Evolutionary conservation across 2,329 filamentous ascomycete species (phyloP).

Genomic region (Fusarium mexicanum): DNA sequence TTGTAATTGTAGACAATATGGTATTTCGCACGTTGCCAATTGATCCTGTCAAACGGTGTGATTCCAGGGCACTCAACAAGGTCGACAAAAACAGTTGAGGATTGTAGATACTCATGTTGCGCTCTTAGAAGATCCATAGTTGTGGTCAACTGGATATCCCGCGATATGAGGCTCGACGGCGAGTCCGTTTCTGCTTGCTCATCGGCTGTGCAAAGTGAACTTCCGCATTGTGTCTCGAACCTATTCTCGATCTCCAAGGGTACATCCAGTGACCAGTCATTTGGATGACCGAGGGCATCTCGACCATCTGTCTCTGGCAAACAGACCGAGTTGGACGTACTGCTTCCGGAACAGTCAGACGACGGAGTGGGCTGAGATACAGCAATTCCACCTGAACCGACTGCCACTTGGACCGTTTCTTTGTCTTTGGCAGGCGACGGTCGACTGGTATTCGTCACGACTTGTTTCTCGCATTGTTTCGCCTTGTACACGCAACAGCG

Average conservation of each 20-base stretch:
- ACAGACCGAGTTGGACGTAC: background rate
- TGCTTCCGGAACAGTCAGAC: background rate
- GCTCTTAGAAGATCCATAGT: background rate
- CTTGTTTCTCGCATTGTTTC: background rate
- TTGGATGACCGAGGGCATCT: background rate
- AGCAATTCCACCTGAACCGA: background rate
- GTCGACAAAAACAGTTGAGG: background rate
- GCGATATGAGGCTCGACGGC: background rate
- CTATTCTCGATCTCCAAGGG: background rate
- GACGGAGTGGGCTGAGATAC: background rate
- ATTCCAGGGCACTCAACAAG: background rate
- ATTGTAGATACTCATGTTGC: background rate
- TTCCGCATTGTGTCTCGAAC: background rate
- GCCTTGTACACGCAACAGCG: background rate
- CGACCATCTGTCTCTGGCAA: background rate
- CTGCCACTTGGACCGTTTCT: too few relatives aligned
- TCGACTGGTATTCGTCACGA: background rate
- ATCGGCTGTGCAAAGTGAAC: background rate
- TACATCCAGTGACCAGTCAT: background rate
- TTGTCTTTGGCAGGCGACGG: background rate
- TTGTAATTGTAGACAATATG: background rate
- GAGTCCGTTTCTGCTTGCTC: background rate
- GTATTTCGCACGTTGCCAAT: background rate
- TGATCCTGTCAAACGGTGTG: background rate
- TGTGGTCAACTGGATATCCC: background rate